Evolutionary conservation across 2,329 filamentous ascomycete species (phyloP).

Genomic region (Drechslerella dactyloides): DNA sequence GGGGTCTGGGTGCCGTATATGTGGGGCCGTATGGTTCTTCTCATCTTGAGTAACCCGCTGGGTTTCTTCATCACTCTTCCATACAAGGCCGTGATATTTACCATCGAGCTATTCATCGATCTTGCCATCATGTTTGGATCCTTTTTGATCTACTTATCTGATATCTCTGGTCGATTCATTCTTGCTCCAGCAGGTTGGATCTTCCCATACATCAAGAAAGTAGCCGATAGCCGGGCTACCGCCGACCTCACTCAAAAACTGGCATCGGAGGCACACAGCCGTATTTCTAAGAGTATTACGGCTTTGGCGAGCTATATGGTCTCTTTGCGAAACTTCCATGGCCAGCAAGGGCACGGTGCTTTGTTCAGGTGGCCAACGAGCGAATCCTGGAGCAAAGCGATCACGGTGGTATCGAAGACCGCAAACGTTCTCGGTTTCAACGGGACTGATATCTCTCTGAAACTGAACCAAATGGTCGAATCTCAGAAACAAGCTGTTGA

Average conservation of each 20-base stretch:
- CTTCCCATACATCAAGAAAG: constrained; percentile 51
- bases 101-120: constrained; percentile 54
- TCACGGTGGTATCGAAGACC: constrained; percentile 29
- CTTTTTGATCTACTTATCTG: constrained; percentile 52
- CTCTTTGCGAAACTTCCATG: constrained; percentile 32
- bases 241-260: constrained; percentile 52
- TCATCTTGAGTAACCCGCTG: constrained; percentile 54
- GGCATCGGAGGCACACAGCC: constrained; percentile 54
- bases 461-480: constrained; percentile 22
- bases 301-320: constrained; percentile 26
- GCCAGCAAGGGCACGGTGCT: constrained; percentile 15
- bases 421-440: constrained; percentile 27
- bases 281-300: constrained; percentile 39
- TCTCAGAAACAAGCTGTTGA: constrained; percentile 13
- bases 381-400: constrained; percentile 26
- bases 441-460: constrained; percentile 26
- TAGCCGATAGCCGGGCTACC: constrained; percentile 41
- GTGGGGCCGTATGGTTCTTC: constrained; percentile 81
- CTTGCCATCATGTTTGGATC: constrained; percentile 53
- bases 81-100: constrained; percentile 52
- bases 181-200: constrained; percentile 48
- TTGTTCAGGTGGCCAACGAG: constrained; percentile 28
- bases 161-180: constrained; percentile 50
- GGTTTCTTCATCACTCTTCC: constrained; percentile 54
- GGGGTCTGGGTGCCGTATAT: constrained; percentile 93